Evolutionary conservation across 352 stramenopile genomes (phyloP), one percentile per base, ranked within the genome.

Genomic region (Globisporangium cederbergense): DNA sequence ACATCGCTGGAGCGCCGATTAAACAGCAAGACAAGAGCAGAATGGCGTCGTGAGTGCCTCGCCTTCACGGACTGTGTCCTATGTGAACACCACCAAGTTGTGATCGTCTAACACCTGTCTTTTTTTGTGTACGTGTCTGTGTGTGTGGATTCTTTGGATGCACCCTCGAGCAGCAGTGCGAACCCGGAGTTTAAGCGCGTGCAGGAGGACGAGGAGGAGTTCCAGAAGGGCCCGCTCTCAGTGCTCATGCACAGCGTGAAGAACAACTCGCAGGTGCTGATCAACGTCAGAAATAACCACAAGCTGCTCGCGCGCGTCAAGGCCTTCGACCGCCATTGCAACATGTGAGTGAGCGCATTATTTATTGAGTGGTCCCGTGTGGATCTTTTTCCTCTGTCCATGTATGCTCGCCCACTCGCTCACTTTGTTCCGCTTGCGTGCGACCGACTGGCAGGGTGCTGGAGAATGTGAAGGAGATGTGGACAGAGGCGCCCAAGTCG

Each of bases 401-500:
- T 46, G 16, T 34, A 9, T 56, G 32, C 5, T 5, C 13, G 14
- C 40, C 0, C 4, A 47, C 22, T 63, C 16, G 10, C 30, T 18
- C 46, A 42, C 11, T 9, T 28, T 30, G 36, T 42, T 14, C 9
- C 34, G 18, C 18, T 51, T 47, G 58, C 4, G 0, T 66, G 43
- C 54, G 32, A 3, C n/a, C 30, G 32, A 5, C n/a, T 52, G 25
- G 11, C 63, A 98, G 95, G 86, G 89, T 99, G 61, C 82, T 99
- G 52, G 97, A 99, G 82, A 98, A 99, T 74, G 98, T 99, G 45
- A 99, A 99, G 79, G 98, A 99, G 85, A 99, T 99, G 94, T 99
- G 98, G 98, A 99, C 97, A 20, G 98, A 99, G 86, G 85, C 90
- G 61, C 97, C 96, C 67, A 99, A 99, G 82, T 96, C 93, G 38